These are phyloP conservation scores for Boechera retrofracta DNA, from an alignment of 345 rosid species.

Conservation along the genomic window DNA sequence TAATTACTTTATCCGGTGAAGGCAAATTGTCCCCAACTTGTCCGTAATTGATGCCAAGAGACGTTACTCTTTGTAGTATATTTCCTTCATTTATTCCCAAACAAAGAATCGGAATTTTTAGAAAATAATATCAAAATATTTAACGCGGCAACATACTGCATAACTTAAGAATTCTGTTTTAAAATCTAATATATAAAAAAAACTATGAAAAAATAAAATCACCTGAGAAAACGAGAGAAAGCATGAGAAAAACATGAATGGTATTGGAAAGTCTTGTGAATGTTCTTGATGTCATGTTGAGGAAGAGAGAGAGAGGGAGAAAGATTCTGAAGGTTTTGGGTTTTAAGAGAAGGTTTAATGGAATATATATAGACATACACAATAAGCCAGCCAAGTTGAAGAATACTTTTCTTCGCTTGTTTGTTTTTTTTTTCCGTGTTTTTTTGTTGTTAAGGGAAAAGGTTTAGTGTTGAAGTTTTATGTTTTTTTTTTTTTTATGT, in stretches of 20 bases:
- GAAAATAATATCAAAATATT: not conserved
- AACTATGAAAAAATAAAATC: not conserved
- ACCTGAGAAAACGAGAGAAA: slow-evolving; percentile 60
- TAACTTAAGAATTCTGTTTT: not conserved
- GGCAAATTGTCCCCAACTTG: slow-evolving; percentile 85
- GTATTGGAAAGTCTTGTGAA: slow-evolving; percentile 42
- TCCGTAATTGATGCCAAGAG: slow-evolving; percentile 90
- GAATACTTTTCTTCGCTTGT: slow-evolving; percentile 78
- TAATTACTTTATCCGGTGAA: slow-evolving; percentile 69
- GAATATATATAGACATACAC: slow-evolving; percentile 35
- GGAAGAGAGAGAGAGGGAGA: slow-evolving; percentile 27
- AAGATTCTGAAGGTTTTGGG: slow-evolving; percentile 38
- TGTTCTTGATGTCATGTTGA: slow-evolving; percentile 46
- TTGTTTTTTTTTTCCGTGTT: slow-evolving; percentile 38
- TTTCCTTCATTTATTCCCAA: slow-evolving; percentile 47
- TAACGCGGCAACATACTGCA: not conserved
- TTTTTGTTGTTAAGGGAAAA: slow-evolving; percentile 27
- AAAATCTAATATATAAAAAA: not conserved
- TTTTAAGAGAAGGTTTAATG: slow-evolving; percentile 36
- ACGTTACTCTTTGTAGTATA: slow-evolving; percentile 52
- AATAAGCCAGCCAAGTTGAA: slow-evolving; percentile 33
- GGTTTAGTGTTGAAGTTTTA: slow-evolving; percentile 42
- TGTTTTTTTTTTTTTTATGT: slow-evolving; percentile 19
- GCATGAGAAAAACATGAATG: slow-evolving; percentile 46
- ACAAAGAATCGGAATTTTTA: slow-evolving; percentile 9